Base-by-base conservation (phyloP, 2,329 filamentous ascomycete genomes). In the Amauroascus verrucosus region DNA sequence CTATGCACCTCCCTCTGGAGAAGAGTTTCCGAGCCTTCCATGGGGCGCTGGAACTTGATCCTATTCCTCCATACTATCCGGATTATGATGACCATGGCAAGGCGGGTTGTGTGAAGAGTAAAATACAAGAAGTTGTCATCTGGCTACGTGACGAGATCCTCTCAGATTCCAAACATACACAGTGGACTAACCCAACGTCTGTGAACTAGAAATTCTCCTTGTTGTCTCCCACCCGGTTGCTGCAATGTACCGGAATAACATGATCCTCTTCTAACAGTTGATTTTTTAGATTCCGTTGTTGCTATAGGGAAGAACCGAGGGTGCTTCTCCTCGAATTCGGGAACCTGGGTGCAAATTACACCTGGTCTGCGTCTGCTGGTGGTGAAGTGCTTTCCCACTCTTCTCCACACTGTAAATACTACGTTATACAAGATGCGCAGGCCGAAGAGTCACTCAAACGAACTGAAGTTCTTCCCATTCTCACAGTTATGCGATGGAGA, bases 401-500 rank as follows among this genome's bases (percentile, higher is more conserved):
- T 6, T 7, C 13, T 13, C 40, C 48, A 1, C 48, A 51, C 28
- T 50, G 47, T 11, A 40, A 32, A 28, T 28, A n/a, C 33, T 7
- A 18, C 2, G 16, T 50, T 2, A 1, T 1, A 2, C 47, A 50
- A 2, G 33, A 40, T 5, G n/a, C 35, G 20, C 33, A 50, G 8
- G 14, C 33, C 26, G 9, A 24, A 8, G 47, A 50, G 6, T 4
- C 18, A 3, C 20, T 40, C 6, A 28, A 14, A 30, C 18, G 16
- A 18, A 28, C 32, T n/a, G 47, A 50, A 41, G 2, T 50, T 6
- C 5, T 41, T 14, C 47, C 47, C 22, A 50, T 49, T 14, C 20
- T 49, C 22, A 11, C 22, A 4, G 20, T 40, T 26, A 50, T 50
- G 33, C 33, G 37, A 40, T 50, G 47, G 47, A 50, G 47, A 22